Evolutionary conservation across 306 rosid genomes (phyloP).

Genomic region (Dryas alaskensis): DNA sequence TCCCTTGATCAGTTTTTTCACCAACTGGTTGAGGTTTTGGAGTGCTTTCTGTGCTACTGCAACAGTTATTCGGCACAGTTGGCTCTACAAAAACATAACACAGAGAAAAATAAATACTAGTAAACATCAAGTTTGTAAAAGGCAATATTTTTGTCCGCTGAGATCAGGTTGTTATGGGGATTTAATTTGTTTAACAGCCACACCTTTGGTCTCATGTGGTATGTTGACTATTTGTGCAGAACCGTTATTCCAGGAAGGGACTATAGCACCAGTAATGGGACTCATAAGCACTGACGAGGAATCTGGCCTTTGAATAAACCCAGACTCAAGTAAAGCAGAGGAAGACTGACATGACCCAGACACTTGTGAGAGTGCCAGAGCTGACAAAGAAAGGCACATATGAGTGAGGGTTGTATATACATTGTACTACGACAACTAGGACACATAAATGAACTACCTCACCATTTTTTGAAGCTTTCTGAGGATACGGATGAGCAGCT

Average conservation of each 20-base stretch:
- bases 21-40: constrained; percentile 42
- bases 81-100: constrained; percentile 40
- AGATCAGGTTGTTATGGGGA: neutral
- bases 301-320: constrained; percentile 50
- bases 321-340: constrained; percentile 65
- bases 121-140: constrained; percentile 6
- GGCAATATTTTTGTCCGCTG: neutral
- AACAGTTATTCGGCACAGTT: constrained; percentile 56
- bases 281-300: constrained; percentile 53
- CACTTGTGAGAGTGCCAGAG: constrained; percentile 44
- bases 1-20: constrained; percentile 60
- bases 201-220: constrained; percentile 47
- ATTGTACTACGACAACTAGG: neutral
- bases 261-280: constrained; percentile 42
- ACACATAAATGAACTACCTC: constrained; percentile 7
- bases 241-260: constrained; percentile 60
- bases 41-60: constrained; percentile 73
- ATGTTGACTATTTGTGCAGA: constrained; percentile 45
- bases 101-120: neutral
- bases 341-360: constrained; percentile 68
- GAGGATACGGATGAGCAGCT: constrained; percentile 97
- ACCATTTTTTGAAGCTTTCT: constrained; percentile 91
- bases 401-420: constrained; percentile 28
- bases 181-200: constrained; percentile 6
- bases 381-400: constrained; percentile 39